Base-by-base conservation (phyloP, 2,329 filamentous ascomycete species). In the Fusarium secorum region DNA sequence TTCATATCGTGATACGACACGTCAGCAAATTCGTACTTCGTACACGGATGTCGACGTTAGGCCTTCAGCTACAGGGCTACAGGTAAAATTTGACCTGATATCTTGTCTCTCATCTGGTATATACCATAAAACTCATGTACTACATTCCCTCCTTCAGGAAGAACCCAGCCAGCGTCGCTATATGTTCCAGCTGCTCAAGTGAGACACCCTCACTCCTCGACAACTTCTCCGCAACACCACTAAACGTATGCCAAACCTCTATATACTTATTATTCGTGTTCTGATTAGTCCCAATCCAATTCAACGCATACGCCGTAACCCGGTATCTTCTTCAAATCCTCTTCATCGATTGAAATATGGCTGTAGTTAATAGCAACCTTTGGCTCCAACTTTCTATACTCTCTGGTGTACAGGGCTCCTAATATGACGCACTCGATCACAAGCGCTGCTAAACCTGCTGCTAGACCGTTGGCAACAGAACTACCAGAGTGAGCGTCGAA, bases 401-500 rank as follows among this genome's bases (percentile, higher is more conserved):
- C 26, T 13, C 45, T 22, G 3, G 64, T 70, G n/a, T 65, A 60
- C 1, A 60, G 30, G 4, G 66, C 52, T 0, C 64, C 54, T 17
- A 53, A 3, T 9, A 28, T 53, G 2, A 59, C 46, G 9, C 45
- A 53, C 28, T 42, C 45, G 18, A 64, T 60, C 4, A 68, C 51
- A 7, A 68, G 64, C 3, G 59, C 60, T 7, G 64, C 55, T 13
- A 68, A 41, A 0, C 59, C 66, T 3, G 28, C 9, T 14, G 55
- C 55, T 6, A 53, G 17, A 8, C 51, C 66, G 4, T 65, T 53
- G 13, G 35, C 64, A 5, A 69, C 51, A 17, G 59, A 68, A 13
- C 66, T 69, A 5, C 59, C 59, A 2, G 45, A 42, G 38, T 59
- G 56, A 10, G 45, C 56, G 5, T 59, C 45, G 18, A 59, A 59